Percentiles rank a stretch among this genome's conserved stretches.
phyloP scores from a whole-genome alignment of 2,329 filamentous ascomycete genomes.

The Coniosporium tulheliwenetii region DNA sequence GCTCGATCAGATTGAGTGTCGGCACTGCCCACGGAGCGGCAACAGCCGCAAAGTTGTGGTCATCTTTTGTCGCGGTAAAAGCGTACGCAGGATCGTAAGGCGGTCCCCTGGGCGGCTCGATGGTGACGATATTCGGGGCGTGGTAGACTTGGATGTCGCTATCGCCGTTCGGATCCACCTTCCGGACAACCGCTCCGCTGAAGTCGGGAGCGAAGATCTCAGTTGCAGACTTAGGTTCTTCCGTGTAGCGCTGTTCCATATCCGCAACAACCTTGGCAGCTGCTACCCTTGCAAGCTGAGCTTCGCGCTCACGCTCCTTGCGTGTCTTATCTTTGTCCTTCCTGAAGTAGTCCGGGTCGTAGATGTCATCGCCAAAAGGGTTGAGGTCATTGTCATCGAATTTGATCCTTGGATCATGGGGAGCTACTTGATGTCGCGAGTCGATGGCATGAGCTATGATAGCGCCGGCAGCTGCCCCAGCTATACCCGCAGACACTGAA shows the following conservation, averaged over 20 bases:
- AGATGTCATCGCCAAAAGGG: constrained; percentile 29
- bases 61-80: constrained; percentile 24
- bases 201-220: constrained; percentile 28
- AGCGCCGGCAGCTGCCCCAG: constrained; percentile 13
- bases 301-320: constrained; percentile 5
- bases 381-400: constrained; percentile 6
- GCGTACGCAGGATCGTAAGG: constrained; percentile 19
- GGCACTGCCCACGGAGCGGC: constrained; percentile 30
- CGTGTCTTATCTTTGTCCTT: constrained; percentile 1
- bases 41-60: constrained; percentile 10
- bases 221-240: constrained; percentile 22
- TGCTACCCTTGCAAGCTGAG: constrained; percentile 13
- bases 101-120: constrained; percentile 7
- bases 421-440: constrained; percentile 1
- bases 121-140: constrained; percentile 15
- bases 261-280: constrained; percentile 26
- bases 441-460: constrained; percentile 3
- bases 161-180: constrained; percentile 17
- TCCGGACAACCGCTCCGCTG: constrained; percentile 4
- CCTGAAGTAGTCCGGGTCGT: constrained; percentile 29
- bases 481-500: constrained; percentile 19
- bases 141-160: constrained; percentile 27
- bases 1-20: constrained; percentile 38
- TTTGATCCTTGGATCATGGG: constrained; percentile 11
- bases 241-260: constrained; percentile 24